Base-by-base conservation (phyloP, 2,329 filamentous ascomycete genomes). In the Talaromyces funiculosus region DNA sequence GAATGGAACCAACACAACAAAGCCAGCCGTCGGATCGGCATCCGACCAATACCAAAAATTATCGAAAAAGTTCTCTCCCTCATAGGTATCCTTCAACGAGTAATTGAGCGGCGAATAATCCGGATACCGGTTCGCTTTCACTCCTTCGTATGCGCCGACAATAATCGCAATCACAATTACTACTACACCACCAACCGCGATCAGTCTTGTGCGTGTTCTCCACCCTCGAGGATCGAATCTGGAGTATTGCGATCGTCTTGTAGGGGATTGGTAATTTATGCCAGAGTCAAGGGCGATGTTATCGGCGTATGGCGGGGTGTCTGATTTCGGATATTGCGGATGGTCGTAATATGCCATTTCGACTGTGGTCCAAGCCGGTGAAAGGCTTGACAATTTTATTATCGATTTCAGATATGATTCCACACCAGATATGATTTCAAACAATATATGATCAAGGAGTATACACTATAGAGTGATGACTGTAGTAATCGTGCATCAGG, bases 171-270 rank as follows among this genome's bases (percentile, higher is more conserved):
- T 63, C 24, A 72, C 71, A 1, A 78, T 59, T 1, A 76, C 64
- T 1, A 74, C 64, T 7, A 66, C 75, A 10, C 79, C 67, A 1
- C 73, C 68, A 3, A 64, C 77, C 5, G 81, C 67, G 35, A 77
- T 72, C 22, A 77, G 68, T 80, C 81, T 86, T 10, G 73, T 76
- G 61, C 77, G 80, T 67, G 80, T 80, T 42, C 78, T 73, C 85
- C 84, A 87, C 51, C 76, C 76, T 54, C 75, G 75, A 0, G 80
- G 78, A 63, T 85, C 76, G 70, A 79, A 84, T 75, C 67, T 71
- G 62, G 65, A 67, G 24, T 54, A 51, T 20, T 51, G 47, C 10
- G 47, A 51, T 33, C 20, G 6, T 22, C 29, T 20, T 20, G 29
- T n/a, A 35, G 47, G 47, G 3, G 47, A 33, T 3, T 51, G 10